Base-by-base conservation (phyloP, 2,329 filamentous ascomycete species). In the Fusarium continuum region DNA sequence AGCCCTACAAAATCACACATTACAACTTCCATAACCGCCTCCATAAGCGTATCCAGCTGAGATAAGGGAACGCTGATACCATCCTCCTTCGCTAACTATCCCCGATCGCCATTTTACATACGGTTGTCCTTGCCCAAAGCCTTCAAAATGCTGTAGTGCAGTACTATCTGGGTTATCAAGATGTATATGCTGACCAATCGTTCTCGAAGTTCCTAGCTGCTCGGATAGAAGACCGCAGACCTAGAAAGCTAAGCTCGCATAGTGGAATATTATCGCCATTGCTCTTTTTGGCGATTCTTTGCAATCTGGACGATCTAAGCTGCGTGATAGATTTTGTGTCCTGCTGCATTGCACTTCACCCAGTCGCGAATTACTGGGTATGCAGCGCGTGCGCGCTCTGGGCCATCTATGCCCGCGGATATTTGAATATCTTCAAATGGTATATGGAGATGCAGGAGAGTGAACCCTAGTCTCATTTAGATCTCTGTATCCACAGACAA, bases 401-500 rank as follows among this genome's bases (percentile, higher is more conserved):
- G 72, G 5, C 77, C 77, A 17, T 78, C 74, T 40, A 79, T 79
- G 4, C 78, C 78, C 1, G 78, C 78, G 19, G 80, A 78, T 2
- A 77, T 70, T 10, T 80, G 78, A 0, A 80, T 70, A 6, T 78
- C 75, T 23, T 80, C 79, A 1, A 81, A 72, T 0, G 79, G 78
- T 51, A 77, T 75, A 26, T 79, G 70, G 1, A 80, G 67, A 7
- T 78, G 74, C 29, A 79, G 69, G 0, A 73, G 69, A 4, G 73
- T 68, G 3, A 74, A 65, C 35, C 79, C 74, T 1, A 75, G 68
- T 0, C 75, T 54, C 26, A 80, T 68, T 2, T 65, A 61, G 1
- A 75, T 70, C 31, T 77, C 72, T 0, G 47, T 44, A 3, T 61
- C 46, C 5, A 50, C 16, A 0, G 25, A 17, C 3, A 20, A 4